These are phyloP conservation scores for Tuber calosporum DNA, from an alignment of 495 filamentous ascomycete genomes.

Conservation along the genomic window DNA sequence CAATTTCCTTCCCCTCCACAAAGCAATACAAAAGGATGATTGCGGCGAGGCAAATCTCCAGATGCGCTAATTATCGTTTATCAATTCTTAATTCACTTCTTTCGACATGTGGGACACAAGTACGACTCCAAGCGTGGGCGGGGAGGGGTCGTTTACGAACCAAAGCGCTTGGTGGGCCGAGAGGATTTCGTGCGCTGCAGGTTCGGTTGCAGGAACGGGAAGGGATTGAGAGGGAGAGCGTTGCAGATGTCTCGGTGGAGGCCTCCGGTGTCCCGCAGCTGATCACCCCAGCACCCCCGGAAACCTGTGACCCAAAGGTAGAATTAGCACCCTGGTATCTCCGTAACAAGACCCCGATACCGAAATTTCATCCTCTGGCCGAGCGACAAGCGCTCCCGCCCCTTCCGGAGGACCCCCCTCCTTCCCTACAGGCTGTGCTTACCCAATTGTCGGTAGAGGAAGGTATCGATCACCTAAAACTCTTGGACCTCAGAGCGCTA, in stretches of 20 bases:
- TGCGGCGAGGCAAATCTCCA: slow-evolving; percentile 15
- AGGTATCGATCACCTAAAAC: slow-evolving; percentile 66
- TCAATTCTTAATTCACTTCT: slow-evolving; percentile 24
- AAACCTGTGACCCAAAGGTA: neutral
- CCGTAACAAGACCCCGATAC: slow-evolving; percentile 53
- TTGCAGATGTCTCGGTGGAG: neutral
- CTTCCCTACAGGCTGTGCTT: slow-evolving; percentile 64
- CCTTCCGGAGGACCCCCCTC: slow-evolving; percentile 65
- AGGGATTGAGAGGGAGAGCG: neutral
- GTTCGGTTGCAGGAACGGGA: neutral
- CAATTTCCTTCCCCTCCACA: neutral
- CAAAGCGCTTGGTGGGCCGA: neutral
- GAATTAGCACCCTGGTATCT: slow-evolving; percentile 75
- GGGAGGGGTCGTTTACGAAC: neutral
- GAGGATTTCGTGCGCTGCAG: slow-evolving; percentile 6
- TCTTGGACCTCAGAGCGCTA: slow-evolving; percentile 74
- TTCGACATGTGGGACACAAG: slow-evolving; percentile 12
- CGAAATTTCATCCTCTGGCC: slow-evolving; percentile 46
- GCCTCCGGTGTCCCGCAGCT: neutral
- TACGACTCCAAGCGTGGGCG: slow-evolving; percentile 10
- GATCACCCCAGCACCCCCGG: neutral
- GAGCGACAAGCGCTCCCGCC: slow-evolving; percentile 64
- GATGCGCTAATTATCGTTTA: slow-evolving; percentile 22
- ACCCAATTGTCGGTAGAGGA: slow-evolving; percentile 70
- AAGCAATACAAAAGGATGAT: slow-evolving; percentile 18